These are phyloP conservation scores for Kuraishia hungarica DNA, from an alignment of 805 yeast species.

Conservation along the genomic window DNA sequence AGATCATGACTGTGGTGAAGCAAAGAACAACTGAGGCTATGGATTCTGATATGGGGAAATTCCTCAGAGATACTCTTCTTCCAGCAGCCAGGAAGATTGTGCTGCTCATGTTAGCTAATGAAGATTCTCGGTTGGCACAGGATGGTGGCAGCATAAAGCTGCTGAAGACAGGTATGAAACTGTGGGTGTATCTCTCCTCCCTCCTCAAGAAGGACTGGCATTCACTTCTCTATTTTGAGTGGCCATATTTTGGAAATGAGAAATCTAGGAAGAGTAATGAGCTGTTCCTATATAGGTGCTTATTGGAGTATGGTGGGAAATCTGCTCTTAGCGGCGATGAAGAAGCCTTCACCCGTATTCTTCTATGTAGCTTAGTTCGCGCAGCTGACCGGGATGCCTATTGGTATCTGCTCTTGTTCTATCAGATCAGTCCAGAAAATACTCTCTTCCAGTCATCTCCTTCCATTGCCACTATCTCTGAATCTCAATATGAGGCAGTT, in stretches of 20 bases:
- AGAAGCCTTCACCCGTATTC: neutral
- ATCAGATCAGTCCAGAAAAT: neutral
- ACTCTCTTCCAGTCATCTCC: neutral
- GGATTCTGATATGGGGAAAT: neutral
- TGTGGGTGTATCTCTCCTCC: neutral
- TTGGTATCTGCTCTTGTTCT: neutral
- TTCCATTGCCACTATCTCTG: neutral
- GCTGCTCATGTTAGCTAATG: neutral
- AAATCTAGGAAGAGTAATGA: neutral
- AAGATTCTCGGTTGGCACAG: neutral
- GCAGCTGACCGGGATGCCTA: neutral
- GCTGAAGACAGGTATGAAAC: neutral
- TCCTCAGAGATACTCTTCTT: neutral
- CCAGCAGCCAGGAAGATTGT: neutral
- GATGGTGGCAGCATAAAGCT: neutral
- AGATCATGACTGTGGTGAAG: too few species aligned
- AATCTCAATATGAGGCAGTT: neutral
- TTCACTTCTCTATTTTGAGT: neutral
- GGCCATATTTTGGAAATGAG: conserved; percentile 1
- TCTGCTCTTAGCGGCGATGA: neutral
- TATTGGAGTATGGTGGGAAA: neutral
- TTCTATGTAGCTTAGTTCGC: neutral
- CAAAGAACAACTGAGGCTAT: neutral
- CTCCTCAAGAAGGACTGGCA: neutral
- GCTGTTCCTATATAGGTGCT: neutral